Conservation (phyloP, 2,329 filamentous ascomycete genomes). For the Blastomyces emzantsi region DNA sequence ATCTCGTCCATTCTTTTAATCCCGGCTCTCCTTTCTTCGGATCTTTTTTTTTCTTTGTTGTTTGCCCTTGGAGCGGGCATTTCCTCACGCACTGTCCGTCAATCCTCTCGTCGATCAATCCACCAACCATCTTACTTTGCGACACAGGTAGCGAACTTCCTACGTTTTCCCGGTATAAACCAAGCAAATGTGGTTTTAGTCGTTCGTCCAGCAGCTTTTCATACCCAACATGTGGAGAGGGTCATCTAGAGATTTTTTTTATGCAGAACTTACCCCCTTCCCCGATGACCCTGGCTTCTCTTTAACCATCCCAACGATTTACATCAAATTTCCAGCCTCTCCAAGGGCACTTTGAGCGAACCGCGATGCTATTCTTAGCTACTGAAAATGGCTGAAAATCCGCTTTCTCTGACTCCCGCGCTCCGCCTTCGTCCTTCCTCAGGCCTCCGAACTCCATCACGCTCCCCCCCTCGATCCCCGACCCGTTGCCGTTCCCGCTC, state of each 20-base stretch:
- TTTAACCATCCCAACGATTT: not conserved
- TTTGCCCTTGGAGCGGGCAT: not conserved
- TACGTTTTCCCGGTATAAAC: not conserved
- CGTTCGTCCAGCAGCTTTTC: not conserved
- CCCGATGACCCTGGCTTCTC: not conserved
- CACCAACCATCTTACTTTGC: not conserved
- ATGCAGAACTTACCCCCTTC: not conserved
- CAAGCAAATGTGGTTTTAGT: not conserved
- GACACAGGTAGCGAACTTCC: not conserved
- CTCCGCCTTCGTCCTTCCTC: slow-evolving; percentile 18
- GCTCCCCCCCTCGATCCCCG: slow-evolving; percentile 22
- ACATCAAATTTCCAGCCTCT: slow-evolving; percentile 10
- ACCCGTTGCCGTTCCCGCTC: slow-evolving; percentile 32
- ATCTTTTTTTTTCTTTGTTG: not conserved
- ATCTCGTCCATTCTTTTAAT: slow-evolving; percentile 2
- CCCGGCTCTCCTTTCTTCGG: not conserved
- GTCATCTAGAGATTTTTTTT: slow-evolving; percentile 2
- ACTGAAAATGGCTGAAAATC: slow-evolving; percentile 23
- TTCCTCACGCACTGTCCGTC: not conserved
- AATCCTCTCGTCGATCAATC: slow-evolving; percentile 1
- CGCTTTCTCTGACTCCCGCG: slow-evolving; percentile 25
- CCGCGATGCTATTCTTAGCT: slow-evolving; percentile 22
- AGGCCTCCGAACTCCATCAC: slow-evolving; percentile 14
- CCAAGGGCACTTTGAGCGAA: slow-evolving; percentile 17
- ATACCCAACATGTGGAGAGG: slow-evolving; percentile 3